Base-by-base conservation (phyloP, 345 rosid genomes). In the Odontarrhena argentea region DNA sequence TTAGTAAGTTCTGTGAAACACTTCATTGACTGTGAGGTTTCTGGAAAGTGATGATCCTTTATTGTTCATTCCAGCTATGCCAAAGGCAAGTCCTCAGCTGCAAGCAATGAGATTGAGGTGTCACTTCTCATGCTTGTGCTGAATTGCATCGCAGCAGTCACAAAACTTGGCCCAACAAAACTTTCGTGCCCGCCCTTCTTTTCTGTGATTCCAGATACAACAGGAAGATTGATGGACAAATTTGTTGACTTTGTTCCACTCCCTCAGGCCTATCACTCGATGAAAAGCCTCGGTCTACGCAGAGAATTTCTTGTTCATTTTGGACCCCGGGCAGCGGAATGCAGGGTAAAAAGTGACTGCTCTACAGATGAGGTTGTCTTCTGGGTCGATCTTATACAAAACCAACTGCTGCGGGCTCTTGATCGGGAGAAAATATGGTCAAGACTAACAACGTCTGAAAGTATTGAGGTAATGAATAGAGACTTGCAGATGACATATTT, bases 391-490 rank as follows among this genome's bases (percentile, higher is more conserved):
- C 95, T 94, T 63, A 77, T 90, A 51, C 97, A 88, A 76, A 83
- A 83, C 71, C 95, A 88, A 79, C 83, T 94, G 58, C 92, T 83
- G 64, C 85, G 36, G 65, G 97, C 99, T 73, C 78, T 91, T 59
- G 95, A 83, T 81, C 84, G 99, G 78, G 99, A 94, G 82, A 91
- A 79, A 81, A 91, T 94, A 81, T 94, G 99, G 99, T 83, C 99
- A 42, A 91, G 89, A 77, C 68, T 94, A 56, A 82, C 92, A 60
- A 88, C 99, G 38, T 87, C 95, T 40, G 99, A 91, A 80, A 94
- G 96, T 74, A 94, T 94, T 22, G 95, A 94, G 97, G 97, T 94
- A 76, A 73, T 83, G 73, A 26, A 42, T 50, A 38, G 53, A 66
- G 4, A 40, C 37, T 56, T 36, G 37, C 50, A 66, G 3, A 36